These are phyloP conservation scores for Cryphonectria nitschkei DNA, from an alignment of 2,329 filamentous ascomycete genomes.

Conservation along the genomic window DNA sequence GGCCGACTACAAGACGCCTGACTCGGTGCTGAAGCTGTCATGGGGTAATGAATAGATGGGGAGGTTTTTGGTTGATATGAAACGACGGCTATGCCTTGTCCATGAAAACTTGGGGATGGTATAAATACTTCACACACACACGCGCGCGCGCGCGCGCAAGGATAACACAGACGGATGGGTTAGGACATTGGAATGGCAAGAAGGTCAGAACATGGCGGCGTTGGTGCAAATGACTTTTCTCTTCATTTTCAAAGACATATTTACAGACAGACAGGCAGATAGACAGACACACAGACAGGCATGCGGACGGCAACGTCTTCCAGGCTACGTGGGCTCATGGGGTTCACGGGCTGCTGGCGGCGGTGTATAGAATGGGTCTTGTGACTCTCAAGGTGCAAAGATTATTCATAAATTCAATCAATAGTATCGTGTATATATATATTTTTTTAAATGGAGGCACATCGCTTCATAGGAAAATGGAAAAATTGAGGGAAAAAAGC, in stretches of 20 bases:
- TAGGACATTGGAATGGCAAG: not conserved
- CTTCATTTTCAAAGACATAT: not conserved
- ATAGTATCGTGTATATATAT: not conserved
- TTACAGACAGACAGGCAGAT: not conserved
- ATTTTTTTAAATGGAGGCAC: not conserved
- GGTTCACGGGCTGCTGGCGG: too few relatives aligned
- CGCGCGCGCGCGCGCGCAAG: too few relatives aligned
- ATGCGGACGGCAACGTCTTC: slow-evolving; percentile 12
- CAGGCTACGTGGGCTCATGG: slow-evolving; percentile 6
- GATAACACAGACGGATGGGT: not conserved
- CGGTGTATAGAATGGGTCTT: not conserved
- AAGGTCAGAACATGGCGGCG: not conserved
- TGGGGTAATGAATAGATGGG: slow-evolving; percentile 70
- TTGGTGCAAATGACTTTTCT: not conserved
- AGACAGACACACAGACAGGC: too few relatives aligned
- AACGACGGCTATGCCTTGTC: too few relatives aligned
- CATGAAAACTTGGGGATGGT: not conserved
- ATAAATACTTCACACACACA: not conserved
- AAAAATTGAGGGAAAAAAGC: too few relatives aligned
- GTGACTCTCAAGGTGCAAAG: not conserved
- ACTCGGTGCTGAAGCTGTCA: slow-evolving; percentile 76
- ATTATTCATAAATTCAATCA: not conserved
- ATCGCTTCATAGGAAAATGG: not conserved
- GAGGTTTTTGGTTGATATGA: too few relatives aligned
- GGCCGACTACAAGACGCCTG: slow-evolving; percentile 73